Evolutionary conservation across 2,329 filamentous ascomycete genomes (phyloP).

Genomic region (Claviceps fusiformis): DNA sequence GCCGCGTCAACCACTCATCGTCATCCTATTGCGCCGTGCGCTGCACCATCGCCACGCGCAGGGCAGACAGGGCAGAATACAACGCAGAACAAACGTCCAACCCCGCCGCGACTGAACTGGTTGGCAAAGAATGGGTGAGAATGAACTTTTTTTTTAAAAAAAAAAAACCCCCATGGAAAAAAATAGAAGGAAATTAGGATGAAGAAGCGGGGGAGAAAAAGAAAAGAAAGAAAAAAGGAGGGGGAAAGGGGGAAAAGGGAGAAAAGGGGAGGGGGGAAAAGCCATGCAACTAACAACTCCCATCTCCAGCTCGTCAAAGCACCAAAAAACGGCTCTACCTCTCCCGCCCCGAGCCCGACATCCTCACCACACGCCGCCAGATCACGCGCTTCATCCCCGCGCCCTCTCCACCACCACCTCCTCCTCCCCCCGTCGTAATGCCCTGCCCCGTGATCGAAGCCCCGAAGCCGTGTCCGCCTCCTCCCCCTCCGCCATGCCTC

Average conservation of each 20-base stretch:
- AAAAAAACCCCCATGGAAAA: too few relatives aligned
- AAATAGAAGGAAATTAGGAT: too few relatives aligned
- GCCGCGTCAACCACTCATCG: too few relatives aligned
- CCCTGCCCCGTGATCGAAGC: slow-evolving; percentile 8
- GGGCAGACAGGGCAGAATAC: not conserved
- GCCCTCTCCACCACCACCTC: slow-evolving; percentile 17
- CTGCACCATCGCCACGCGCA: not conserved
- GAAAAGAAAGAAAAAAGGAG: too few relatives aligned
- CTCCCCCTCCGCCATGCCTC: slow-evolving; percentile 3
- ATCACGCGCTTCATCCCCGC: slow-evolving; percentile 26
- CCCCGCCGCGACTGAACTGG: not conserved
- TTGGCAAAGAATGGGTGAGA: not conserved
- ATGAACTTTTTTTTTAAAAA: not conserved
- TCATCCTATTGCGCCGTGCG: not conserved
- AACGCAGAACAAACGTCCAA: not conserved
- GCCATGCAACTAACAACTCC: not conserved
- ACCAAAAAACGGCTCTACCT: slow-evolving; percentile 31
- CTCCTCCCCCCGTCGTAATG: slow-evolving; percentile 1
- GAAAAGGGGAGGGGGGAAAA: not conserved
- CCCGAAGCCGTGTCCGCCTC: not conserved
- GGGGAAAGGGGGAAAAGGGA: too few relatives aligned
- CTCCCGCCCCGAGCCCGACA: slow-evolving; percentile 25
- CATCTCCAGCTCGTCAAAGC: slow-evolving; percentile 6
- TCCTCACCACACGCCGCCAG: slow-evolving; percentile 20
- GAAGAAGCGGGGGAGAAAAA: too few relatives aligned